Base-by-base conservation (phyloP, 2,329 filamentous ascomycete species). In the Grosmannia serpens region DNA sequence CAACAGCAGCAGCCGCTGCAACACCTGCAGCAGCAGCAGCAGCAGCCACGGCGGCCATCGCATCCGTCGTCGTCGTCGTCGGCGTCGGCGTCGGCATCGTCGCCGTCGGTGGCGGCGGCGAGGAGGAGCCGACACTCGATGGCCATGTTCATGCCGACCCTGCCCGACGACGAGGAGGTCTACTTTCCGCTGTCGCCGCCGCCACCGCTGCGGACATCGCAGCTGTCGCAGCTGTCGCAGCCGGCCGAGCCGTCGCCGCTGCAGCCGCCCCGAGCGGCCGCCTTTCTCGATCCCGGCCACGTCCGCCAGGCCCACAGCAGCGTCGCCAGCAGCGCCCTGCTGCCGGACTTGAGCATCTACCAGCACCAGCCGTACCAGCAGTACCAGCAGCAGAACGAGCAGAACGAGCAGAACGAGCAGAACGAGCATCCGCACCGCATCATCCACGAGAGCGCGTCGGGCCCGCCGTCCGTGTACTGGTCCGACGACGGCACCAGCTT, bases 391-490 rank as follows among this genome's bases (percentile, higher is more conserved):
- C 41, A 44, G 22, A 2, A 52, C 3, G 8, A 44, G 31, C 24
- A 29, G 33, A 8, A 24, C 6, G 7, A 31, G 26, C 4, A 24
- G 20, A 33, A 17, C 8, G 17, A 44, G 41, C 27, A 8, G 11
- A 4, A 4, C 17, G 27, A 31, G 10, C 22, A 44, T 2, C 50
- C 24, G 10, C 51, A 51, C 24, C 59, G 54, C 41, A 59, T 60
- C 29, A 33, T 62, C 27, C 57, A 57, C 38, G 29, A 56, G 9
- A 55, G 49, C 7, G 22, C 56, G 1, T 27, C 54, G 1, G 61
- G 59, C 4, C 62, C 62, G 33, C 65, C 67, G 31, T 65, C 64
- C 17, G 62, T 69, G 17, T 68, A 66, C 61, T 70, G 68, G 68
- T 66, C 65, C 24, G 66, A 68, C 46, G 63, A 65, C 55, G 62